phyloP scores from a whole-genome alignment of 2,329 filamentous ascomycete genomes.

The Plectosphaerella sp. region DNA sequence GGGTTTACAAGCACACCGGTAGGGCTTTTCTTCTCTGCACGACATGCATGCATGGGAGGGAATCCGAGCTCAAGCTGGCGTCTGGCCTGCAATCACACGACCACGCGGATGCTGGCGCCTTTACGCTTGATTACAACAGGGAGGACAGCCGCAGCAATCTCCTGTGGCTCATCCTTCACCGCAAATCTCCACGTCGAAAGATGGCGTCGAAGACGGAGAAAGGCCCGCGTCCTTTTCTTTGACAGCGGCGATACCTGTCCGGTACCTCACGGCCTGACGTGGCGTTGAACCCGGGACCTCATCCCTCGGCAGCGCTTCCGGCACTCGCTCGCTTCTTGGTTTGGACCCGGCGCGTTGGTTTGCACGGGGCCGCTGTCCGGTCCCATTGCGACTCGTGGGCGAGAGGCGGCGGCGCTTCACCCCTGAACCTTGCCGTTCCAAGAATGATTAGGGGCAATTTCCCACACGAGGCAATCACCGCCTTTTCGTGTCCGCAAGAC shows the following conservation, averaged over 20 bases:
- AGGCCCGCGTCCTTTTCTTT: no score
- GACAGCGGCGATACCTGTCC: conserved; percentile 1
- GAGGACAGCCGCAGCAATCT: no score
- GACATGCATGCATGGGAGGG: neutral
- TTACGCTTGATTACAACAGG: no score
- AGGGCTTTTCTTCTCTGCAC: neutral
- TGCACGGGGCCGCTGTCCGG: neutral
- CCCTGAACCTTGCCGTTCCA: neutral
- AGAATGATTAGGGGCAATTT: neutral
- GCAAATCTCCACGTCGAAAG: no score
- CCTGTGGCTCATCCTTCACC: no score
- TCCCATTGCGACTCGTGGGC: no score
- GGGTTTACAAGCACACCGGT: no score
- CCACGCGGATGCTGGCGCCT: no score
- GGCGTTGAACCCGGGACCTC: neutral
- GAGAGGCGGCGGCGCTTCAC: neutral
- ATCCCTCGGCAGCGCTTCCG: conserved; percentile 20
- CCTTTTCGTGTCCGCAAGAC: neutral
- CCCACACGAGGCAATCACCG: neutral
- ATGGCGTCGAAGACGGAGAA: no score
- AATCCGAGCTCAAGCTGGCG: no score
- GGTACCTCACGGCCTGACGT: neutral
- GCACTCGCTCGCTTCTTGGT: conserved; percentile 14
- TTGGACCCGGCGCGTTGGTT: neutral
- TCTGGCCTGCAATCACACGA: no score